Evolutionary conservation across 2,329 filamentous ascomycete genomes (phyloP).

Genomic region (Lasiodiplodia theobromae): DNA sequence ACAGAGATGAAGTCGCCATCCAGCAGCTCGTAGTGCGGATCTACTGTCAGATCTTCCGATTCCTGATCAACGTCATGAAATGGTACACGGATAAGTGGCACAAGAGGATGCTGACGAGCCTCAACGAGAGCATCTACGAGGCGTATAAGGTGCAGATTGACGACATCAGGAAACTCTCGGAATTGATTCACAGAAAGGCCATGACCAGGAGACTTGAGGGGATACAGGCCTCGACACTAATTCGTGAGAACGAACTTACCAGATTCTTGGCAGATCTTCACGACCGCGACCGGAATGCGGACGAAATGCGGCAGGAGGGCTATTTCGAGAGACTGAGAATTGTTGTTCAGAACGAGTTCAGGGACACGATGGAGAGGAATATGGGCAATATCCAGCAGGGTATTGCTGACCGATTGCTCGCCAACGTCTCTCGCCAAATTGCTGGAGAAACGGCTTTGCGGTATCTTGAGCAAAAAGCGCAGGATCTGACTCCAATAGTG

Average conservation of each 20-base stretch:
- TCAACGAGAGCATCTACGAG: constrained; percentile 35
- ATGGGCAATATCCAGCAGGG: background rate
- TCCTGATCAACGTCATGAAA: constrained; percentile 35
- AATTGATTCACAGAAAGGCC: constrained; percentile 23
- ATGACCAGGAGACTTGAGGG: background rate
- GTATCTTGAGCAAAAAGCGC: background rate
- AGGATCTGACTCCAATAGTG: background rate
- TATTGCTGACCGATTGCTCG: background rate
- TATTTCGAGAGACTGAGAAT: background rate
- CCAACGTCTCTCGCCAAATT: background rate
- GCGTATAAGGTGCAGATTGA: constrained; percentile 34
- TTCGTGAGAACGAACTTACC: background rate
- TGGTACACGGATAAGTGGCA: constrained; percentile 36
- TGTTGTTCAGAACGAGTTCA: background rate
- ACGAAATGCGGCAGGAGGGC: background rate
- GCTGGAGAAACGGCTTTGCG: background rate
- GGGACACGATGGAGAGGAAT: background rate
- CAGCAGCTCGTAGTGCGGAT: constrained; percentile 33
- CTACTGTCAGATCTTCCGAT: constrained; percentile 38
- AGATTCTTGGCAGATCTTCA: background rate
- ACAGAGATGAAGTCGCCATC: constrained; percentile 34
- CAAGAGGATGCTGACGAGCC: constrained; percentile 32
- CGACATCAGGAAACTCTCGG: constrained; percentile 29
- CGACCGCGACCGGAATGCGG: background rate
- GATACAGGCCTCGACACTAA: too few species aligned